A percentile compares a stretch with the other conserved stretches of the same genome.
Evolutionary conservation across 2,329 filamentous ascomycete species (phyloP).

Genomic region (Parasarocladium wereldwijsianum): DNA sequence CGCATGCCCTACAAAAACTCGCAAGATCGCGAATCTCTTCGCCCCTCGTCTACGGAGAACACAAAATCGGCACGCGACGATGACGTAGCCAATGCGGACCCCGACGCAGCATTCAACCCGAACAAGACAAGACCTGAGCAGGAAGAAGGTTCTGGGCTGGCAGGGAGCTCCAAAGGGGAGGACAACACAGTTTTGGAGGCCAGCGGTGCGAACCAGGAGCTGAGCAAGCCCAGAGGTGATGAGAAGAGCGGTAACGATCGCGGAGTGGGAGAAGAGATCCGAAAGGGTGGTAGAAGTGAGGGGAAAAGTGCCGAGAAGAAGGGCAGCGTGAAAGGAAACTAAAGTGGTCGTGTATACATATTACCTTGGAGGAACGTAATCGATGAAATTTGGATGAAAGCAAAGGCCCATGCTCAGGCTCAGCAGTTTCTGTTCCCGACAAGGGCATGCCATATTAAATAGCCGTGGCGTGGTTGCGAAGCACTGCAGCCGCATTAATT

Average conservation of each 20-base stretch:
- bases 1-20: constrained; percentile 31
- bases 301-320: constrained; percentile 17
- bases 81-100: constrained; percentile 34
- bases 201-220: constrained; percentile 28
- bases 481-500: no score
- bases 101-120: constrained; percentile 54
- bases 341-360: no score
- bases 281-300: constrained; percentile 19
- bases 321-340: no score
- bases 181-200: constrained; percentile 18
- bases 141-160: constrained; percentile 23
- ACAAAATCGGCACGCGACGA: constrained; percentile 53
- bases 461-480: no score
- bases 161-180: constrained; percentile 10
- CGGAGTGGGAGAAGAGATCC: constrained; percentile 17
- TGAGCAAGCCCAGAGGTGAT: constrained; percentile 24
- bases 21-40: constrained; percentile 46
- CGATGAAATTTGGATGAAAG: no score
- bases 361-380: no score
- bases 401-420: no score
- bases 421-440: no score
- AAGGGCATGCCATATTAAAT: no score
- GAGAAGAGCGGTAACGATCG: constrained; percentile 18
- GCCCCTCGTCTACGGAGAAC: constrained; percentile 51
- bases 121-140: constrained; percentile 54